Evolutionary conservation across 2,329 filamentous ascomycete species (phyloP).

Genomic region (Xylaria hypoxylon): DNA sequence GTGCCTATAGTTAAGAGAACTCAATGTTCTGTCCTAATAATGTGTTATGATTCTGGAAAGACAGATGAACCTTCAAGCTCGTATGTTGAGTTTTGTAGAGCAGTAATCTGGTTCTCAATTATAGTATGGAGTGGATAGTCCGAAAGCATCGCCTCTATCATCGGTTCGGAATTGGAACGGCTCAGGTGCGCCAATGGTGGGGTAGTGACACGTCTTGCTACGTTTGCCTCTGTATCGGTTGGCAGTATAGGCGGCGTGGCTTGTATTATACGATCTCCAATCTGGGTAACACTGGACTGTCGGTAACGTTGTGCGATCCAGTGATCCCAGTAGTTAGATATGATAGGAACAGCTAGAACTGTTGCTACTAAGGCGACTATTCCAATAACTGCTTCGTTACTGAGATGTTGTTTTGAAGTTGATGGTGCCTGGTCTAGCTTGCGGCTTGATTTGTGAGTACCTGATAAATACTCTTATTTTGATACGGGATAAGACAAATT

Average conservation of each 20-base stretch:
- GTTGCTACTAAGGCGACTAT: background rate
- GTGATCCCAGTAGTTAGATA: background rate
- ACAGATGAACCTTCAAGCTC: background rate
- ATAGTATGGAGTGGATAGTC: background rate
- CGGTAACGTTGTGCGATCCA: background rate
- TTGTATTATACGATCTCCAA: background rate
- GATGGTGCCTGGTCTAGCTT: too few species aligned
- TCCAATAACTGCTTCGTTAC: background rate
- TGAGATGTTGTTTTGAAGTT: background rate
- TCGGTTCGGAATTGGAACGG: background rate
- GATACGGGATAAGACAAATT: too few species aligned
- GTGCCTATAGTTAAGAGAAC: too few species aligned
- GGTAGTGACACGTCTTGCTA: too few species aligned
- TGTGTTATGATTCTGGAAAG: too few species aligned
- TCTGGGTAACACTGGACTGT: background rate
- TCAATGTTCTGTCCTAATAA: too few species aligned
- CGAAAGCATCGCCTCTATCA: background rate
- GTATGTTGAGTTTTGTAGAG: background rate
- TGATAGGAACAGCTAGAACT: background rate
- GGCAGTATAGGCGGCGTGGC: background rate
- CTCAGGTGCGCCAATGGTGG: background rate
- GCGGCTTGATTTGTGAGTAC: too few species aligned
- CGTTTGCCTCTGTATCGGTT: background rate
- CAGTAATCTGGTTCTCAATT: background rate
- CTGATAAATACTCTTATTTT: too few species aligned